Conservation (phyloP, 495 filamentous ascomycete genomes). For the Aspergillus sclerotiicarbonarius region DNA sequence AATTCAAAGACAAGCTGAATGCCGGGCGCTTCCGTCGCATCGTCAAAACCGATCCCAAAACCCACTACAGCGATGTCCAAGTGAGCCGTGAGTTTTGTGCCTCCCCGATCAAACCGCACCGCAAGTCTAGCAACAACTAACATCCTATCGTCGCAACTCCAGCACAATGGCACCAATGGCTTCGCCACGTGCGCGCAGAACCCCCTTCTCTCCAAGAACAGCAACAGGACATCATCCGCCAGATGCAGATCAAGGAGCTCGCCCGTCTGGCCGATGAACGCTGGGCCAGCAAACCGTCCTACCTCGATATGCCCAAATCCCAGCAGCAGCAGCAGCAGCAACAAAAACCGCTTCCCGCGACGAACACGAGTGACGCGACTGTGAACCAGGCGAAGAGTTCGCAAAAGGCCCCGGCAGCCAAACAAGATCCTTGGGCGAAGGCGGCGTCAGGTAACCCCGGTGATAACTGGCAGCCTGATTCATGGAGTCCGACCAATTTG, state of each 20-base stretch:
- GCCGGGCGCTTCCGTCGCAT: conserved; percentile 59
- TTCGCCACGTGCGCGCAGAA: conserved; percentile 71
- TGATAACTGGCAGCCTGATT: conserved; percentile 73
- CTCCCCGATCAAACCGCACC: not conserved
- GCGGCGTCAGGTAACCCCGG: conserved; percentile 52
- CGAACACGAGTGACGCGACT: conserved; percentile 32
- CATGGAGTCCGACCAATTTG: conserved; percentile 58
- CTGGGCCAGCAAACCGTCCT: conserved; percentile 75
- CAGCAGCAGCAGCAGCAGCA: too few relatives aligned
- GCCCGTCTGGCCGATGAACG: conserved; percentile 78
- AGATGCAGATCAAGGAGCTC: conserved; percentile 65
- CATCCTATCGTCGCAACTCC: conserved; percentile 24
- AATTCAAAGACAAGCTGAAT: conserved; percentile 69
- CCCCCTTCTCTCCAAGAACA: conserved; percentile 79
- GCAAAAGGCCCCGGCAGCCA: conserved; percentile 22
- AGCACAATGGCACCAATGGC: conserved; percentile 96
- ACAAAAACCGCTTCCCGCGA: conserved; percentile 42
- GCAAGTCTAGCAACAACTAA: conserved; percentile 13
- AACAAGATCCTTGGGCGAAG: conserved; percentile 61
- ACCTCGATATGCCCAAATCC: conserved; percentile 55
- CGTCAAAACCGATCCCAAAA: conserved; percentile 59
- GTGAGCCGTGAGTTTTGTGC: conserved; percentile 48
- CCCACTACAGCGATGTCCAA: conserved; percentile 66
- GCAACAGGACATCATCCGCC: conserved; percentile 62
- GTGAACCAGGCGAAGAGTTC: conserved; percentile 6